Conservation (phyloP, 371 early-diverging fungal species). For the Mortierella polycephala region DNA sequence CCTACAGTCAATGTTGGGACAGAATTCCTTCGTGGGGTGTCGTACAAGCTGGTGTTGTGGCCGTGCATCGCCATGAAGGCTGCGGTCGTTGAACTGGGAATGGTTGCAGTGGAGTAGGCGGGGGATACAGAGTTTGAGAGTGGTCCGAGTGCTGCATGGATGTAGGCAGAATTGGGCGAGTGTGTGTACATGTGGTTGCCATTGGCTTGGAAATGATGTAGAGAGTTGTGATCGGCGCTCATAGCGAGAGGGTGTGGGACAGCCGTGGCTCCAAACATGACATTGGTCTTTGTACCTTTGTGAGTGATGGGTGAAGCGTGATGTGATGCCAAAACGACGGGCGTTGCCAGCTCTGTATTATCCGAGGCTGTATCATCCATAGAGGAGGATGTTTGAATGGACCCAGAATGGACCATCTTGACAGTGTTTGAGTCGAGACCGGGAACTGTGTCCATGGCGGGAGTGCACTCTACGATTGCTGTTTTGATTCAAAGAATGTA, state of each 20-base stretch:
- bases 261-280: slow-evolving; percentile 38
- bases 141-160: slow-evolving; percentile 26
- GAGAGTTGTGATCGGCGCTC: slow-evolving; percentile 30
- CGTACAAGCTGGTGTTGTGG: slow-evolving; percentile 30
- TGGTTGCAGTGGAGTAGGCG: slow-evolving; percentile 12
- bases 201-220: slow-evolving; percentile 37
- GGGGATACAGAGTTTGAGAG: slow-evolving; percentile 11
- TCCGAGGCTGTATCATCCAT: slow-evolving; percentile 14
- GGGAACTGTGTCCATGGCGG: slow-evolving; percentile 8
- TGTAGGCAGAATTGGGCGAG: slow-evolving; percentile 15
- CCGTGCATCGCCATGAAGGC: slow-evolving; percentile 49
- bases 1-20: slow-evolving; percentile 38
- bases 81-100: slow-evolving; percentile 28
- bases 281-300: slow-evolving; percentile 40
- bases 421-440: slow-evolving; percentile 7
- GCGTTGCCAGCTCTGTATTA: slow-evolving; percentile 17
- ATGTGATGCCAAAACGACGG: slow-evolving; percentile 16
- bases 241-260: slow-evolving; percentile 33
- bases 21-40: slow-evolving; percentile 40
- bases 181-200: slow-evolving; percentile 19
- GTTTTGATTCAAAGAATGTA: neutral
- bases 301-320: slow-evolving; percentile 17
- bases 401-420: neutral
- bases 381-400: slow-evolving; percentile 2
- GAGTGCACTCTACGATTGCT: neutral